Evolutionary conservation across 192 early-diverging fungal genomes (phyloP).

Genomic region (Blastocladiella britannica): DNA sequence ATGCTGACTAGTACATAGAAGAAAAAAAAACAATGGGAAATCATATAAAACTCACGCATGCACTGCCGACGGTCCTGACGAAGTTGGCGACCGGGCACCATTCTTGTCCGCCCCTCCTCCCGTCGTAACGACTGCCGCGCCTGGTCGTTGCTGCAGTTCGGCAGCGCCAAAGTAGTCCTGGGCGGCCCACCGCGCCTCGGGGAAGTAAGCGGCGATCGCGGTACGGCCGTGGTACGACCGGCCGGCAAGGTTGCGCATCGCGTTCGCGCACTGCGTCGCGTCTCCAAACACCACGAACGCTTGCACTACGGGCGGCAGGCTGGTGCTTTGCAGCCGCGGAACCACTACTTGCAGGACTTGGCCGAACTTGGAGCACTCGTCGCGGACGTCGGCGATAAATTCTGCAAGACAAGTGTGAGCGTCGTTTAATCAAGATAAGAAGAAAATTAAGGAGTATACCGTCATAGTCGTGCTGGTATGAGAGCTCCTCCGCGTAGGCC

Average conservation of each 20-base stretch:
- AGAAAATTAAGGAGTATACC: conserved; percentile 18
- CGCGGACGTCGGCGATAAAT: conserved; percentile 71
- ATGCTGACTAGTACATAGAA: too few species aligned
- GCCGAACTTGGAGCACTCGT: conserved; percentile 79
- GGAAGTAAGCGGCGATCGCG: background rate
- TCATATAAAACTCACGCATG: too few species aligned
- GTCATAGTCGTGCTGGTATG: conserved; percentile 64
- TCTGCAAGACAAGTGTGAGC: conserved; percentile 19
- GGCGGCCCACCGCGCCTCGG: background rate
- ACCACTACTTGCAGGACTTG: conserved; percentile 57
- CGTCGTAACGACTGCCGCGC: too few species aligned
- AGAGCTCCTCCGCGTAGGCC: conserved; percentile 68
- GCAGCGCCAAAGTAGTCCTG: background rate
- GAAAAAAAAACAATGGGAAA: too few species aligned
- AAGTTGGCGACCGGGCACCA: background rate
- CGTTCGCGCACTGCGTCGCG: background rate
- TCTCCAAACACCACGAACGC: background rate
- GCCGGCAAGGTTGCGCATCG: background rate
- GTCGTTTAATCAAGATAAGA: background rate
- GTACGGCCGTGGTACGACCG: background rate
- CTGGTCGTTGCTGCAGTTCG: too few species aligned
- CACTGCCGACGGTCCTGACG: too few species aligned
- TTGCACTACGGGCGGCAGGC: background rate
- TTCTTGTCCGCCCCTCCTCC: too few species aligned
- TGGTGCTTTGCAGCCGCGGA: conserved; percentile 24